Base-by-base conservation (phyloP, 208 protist species). In the Trypanosoma cruzi region DNA sequence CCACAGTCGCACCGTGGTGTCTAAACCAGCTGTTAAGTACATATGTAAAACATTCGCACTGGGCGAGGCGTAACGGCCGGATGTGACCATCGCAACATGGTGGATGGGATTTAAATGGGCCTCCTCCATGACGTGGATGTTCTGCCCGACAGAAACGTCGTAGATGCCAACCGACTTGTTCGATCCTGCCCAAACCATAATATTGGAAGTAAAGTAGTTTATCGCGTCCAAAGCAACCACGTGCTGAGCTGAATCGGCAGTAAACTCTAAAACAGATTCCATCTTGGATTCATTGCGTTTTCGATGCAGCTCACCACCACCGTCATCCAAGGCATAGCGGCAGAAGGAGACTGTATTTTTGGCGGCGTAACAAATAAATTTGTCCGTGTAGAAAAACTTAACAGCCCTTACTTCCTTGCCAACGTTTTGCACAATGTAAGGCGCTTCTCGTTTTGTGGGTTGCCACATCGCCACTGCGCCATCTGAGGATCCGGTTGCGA, bases 371-470 rank as follows among this genome's bases (percentile, higher is more conserved):
- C 78, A 64, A 57, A 94, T n/a, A 49, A 96, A 80, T 61, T 85
- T 86, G 53, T 96, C 91, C 0, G 84, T 53, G 70, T 93, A 94
- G 42, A 92, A 90, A 70, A 96, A 96, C 40, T 84, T 79, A 32
- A 81, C 84, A 13, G 50, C 49, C 1, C 76, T 68, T 0, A 93
- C 63, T n/a, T 88, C 64, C 16, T 32, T 69, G 2, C 49, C 58
- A 22, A 72, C 50, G 1, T 29, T 59, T 40, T 71, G 76, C 48
- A 54, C 54, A 49, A 80, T 65, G 24, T 70, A 80, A 22, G 68
- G 61, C 22, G 66, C 55, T 34, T 46, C 63, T 6, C 75, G 57
- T 4, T 31, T 58, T 24, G 44, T 55, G 1, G 88, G 88, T 53
- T 79, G 48, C 86, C 88, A 96, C 32, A 96, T 14, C 2, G 70